Percentiles rank a stretch among this genome's conserved stretches.
phyloP scores from a whole-genome alignment of 2,329 filamentous ascomycete genomes.

The Seiridium unicorne region DNA sequence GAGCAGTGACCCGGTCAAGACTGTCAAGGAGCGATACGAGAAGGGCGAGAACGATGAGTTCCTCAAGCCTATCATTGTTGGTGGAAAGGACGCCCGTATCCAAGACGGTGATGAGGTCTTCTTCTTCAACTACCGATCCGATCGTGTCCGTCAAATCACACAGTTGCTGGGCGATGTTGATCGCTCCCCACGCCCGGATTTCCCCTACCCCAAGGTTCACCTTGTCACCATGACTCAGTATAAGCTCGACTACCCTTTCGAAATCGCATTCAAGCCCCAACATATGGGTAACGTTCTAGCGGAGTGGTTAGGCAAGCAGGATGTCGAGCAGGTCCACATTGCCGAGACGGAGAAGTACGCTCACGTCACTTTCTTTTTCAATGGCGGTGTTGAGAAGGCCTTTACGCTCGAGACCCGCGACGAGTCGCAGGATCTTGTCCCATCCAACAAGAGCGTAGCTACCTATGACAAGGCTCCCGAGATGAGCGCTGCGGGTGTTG shows the following conservation, averaged over 20 bases:
- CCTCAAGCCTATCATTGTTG: slow-evolving; percentile 94
- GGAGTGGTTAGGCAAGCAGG: slow-evolving; percentile 90
- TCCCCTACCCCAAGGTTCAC: slow-evolving; percentile 88
- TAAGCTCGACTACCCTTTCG: slow-evolving; percentile 92
- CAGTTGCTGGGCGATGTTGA: slow-evolving; percentile 92
- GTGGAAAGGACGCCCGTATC: slow-evolving; percentile 80
- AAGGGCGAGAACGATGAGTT: slow-evolving; percentile 94
- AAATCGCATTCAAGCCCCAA: slow-evolving; percentile 89
- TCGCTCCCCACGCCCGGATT: slow-evolving; percentile 85
- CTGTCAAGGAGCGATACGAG: slow-evolving; percentile 84
- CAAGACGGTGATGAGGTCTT: slow-evolving; percentile 92
- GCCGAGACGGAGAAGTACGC: slow-evolving; percentile 99
- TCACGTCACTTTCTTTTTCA: slow-evolving; percentile 99
- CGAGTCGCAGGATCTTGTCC: slow-evolving; percentile 73
- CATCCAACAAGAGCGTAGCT: slow-evolving; percentile 83
- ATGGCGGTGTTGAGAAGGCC: slow-evolving; percentile 95
- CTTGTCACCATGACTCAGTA: slow-evolving; percentile 98
- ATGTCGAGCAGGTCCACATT: slow-evolving; percentile 88
- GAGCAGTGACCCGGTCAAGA: slow-evolving; percentile 78
- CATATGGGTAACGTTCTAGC: slow-evolving; percentile 98
- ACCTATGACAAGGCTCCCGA: slow-evolving; percentile 94
- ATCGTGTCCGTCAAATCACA: slow-evolving; percentile 93
- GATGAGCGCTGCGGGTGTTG: slow-evolving; percentile 92
- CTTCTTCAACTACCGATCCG: slow-evolving; percentile 99
- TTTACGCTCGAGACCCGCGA: slow-evolving; percentile 91